Conservation (phyloP, 1,284 basidiomycete genomes). For the Puccinia horiana region DNA sequence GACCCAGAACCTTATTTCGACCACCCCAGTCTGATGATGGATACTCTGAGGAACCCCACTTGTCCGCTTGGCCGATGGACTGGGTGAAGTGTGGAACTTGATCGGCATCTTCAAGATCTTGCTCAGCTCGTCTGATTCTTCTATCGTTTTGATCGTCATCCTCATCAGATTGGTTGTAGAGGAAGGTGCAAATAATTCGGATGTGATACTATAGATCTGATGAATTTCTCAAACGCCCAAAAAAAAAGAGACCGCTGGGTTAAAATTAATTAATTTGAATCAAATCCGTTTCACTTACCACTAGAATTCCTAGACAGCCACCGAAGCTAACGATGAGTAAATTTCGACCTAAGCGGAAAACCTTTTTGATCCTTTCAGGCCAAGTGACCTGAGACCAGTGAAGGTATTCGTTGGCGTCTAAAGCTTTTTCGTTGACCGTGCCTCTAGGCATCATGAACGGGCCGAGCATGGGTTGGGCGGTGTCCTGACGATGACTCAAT, state of each 20-base stretch:
- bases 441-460: constrained; percentile 28
- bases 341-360: constrained; percentile 1
- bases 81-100: constrained; percentile 21
- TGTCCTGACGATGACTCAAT: constrained; percentile 15
- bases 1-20: constrained; percentile 33
- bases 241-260: neutral
- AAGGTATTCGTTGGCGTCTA: neutral
- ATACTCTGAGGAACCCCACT: neutral
- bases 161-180: constrained; percentile 33
- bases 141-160: constrained; percentile 12
- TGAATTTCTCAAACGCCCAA: neutral
- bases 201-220: constrained; percentile 44
- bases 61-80: neutral
- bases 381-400: constrained; percentile 28
- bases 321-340: constrained; percentile 34
- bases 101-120: constrained; percentile 15
- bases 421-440: neutral
- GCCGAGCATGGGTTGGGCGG: constrained; percentile 18
- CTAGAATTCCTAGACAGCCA: constrained; percentile 22
- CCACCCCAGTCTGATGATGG: neutral
- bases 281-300: constrained; percentile 11
- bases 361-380: neutral
- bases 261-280: neutral
- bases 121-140: neutral
- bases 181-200: constrained; percentile 44